Evolutionary conservation across 2,329 filamentous ascomycete species (phyloP), one percentile per base, ranked within the genome.

Genomic region (Colletotrichum tropicale): DNA sequence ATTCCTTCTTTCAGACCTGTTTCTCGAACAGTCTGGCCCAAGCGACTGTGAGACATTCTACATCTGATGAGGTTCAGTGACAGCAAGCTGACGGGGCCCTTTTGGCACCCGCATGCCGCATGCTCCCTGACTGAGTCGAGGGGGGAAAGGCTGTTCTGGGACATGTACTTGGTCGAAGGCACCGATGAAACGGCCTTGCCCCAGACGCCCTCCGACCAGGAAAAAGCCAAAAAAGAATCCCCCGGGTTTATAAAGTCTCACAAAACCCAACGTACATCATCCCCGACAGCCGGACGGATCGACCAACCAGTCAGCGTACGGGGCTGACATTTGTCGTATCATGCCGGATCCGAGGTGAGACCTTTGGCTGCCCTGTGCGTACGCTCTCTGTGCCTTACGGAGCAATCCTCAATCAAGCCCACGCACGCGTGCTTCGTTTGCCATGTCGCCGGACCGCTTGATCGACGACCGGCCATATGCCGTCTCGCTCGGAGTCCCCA

Each of bases 261-360:
- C 66, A 65, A 16, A 58, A 21, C 21, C 15, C 28, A 58, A 30
- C 24, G 16, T 30, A 32, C 66, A 34, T 43, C 26, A 64, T 24
- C 48, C 34, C 71, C 72, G 55, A 72, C 55, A 21, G 69, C 72
- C 69, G 55, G 62, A 75, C 36, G 72, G 61, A 75, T 72, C 55
- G 55, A 62, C 68, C 72, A 71, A 61, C 62, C 72, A 75, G 72
- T 75, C 61, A 43, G 60, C 55, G 36, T 43, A 43, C 61, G 62
- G 68, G 61, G 55, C 69, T 71, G 68, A 72, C 62, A 72, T 75
- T 52, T 52, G 52, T 75, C 61, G 72, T 52, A 72, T 75, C 69
- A 64, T 67, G 43, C 43, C 69, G 69, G 72, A 58, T 66, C 69
- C 68, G 24, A 60, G 52, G 55, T 62, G 69, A 75, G 68, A 67